Evolutionary conservation across 805 yeast species (phyloP), one percentile per base, ranked within the genome.

Genomic region (Kazachstania martiniae): DNA sequence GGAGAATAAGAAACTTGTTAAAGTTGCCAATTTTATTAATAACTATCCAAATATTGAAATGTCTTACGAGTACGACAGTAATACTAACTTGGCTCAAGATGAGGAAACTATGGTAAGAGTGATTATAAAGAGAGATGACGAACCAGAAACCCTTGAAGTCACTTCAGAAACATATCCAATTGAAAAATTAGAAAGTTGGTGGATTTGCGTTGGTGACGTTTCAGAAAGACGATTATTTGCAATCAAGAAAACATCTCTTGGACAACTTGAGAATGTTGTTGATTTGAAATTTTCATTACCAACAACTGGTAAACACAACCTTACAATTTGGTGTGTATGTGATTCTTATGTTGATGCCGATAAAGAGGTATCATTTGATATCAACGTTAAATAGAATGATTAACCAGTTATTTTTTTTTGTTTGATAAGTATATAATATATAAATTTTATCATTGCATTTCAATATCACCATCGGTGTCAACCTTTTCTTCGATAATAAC

Each of bases 301-400:
- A 0, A 64, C 58, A 3, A 52, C 70, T 3, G 95, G 95, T 0
- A 51, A 61, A 4, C 81, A 77, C 34, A 50, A 65, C 12, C 56
- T 87, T 17, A 70, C 76, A 0, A 60, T 85, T 1, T 87, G 94
- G 94, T 76, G 89, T 48, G 71, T 87, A 51, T 81, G 95, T 58
- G 96, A 87, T 47, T 77, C 94, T 0, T 89, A 87, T 46, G 48
- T 84, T n/a, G 97, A 87, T 50, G 93, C 86, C 2, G 98, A 89
- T 51, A 83, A 82, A 53, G 95, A 89, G 58, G 68, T 77, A 16
- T 53, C 63, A 8, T 61, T 80, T 30, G 70, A 66, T 17, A 49
- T 77, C 3, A 62, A 66, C 4, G 74, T 66, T 14, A 46, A 50
- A 18, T 53, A 52, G 31, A 18, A 19, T 5, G 10, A 24, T 27